Conservation (phyloP, 768 basidiomycete genomes). For the Daedaleopsis nitida region DNA sequence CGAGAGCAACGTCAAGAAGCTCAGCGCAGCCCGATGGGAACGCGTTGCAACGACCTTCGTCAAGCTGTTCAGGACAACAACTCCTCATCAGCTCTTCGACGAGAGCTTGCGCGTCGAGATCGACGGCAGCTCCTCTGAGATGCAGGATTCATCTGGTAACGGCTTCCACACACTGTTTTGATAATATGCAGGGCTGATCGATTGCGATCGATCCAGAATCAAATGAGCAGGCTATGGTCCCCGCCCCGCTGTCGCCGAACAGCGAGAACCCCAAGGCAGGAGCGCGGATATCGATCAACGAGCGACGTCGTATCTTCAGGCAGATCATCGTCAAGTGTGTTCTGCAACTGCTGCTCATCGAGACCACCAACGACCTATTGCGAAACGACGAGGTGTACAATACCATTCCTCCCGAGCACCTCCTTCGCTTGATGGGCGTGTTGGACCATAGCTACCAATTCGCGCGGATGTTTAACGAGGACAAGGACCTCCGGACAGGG, state of each 20-base stretch:
- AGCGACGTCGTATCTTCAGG: slow-evolving; percentile 88
- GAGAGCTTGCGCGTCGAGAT: slow-evolving; percentile 87
- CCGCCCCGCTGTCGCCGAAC: slow-evolving; percentile 85
- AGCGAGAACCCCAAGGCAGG: slow-evolving; percentile 53
- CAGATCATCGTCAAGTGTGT: slow-evolving; percentile 99
- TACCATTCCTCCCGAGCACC: slow-evolving; percentile 91
- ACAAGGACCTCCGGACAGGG: slow-evolving; percentile 94
- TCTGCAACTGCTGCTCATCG: slow-evolving; percentile 91
- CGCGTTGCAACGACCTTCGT: slow-evolving; percentile 90
- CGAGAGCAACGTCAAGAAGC: slow-evolving; percentile 88
- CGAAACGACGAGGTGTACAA: slow-evolving; percentile 90
- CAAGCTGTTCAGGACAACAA: slow-evolving; percentile 95
- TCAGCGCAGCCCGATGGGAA: slow-evolving; percentile 87
- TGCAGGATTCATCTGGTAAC: slow-evolving; percentile 46
- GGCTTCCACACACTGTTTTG: neutral
- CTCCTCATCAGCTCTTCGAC: slow-evolving; percentile 96
- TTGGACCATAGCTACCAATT: slow-evolving; percentile 98
- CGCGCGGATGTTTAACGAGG: slow-evolving; percentile 95
- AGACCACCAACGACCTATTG: slow-evolving; percentile 94
- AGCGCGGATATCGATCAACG: slow-evolving; percentile 56
- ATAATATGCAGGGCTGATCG: slow-evolving; percentile 1
- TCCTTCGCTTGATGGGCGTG: slow-evolving; percentile 92
- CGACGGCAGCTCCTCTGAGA: slow-evolving; percentile 56
- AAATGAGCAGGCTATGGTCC: slow-evolving; percentile 70
- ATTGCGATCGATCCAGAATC: slow-evolving; percentile 47